Conservation (phyloP, 164 flowering plant species). For the Paratinospora sagittata region DNA sequence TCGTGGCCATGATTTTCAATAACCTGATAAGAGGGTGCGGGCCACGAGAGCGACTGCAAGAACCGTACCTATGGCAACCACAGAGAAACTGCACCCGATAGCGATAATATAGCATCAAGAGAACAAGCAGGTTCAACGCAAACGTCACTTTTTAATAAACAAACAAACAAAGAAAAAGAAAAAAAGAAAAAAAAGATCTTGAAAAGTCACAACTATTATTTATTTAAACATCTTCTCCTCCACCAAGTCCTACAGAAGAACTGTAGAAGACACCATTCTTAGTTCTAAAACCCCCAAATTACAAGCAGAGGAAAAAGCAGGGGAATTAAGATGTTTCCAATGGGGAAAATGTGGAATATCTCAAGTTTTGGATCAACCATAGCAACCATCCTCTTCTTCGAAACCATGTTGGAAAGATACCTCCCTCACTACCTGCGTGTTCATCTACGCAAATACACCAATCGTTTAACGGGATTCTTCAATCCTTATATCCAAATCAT, state of each 20-base stretch:
- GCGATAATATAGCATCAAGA: too few relatives aligned
- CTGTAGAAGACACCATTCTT: too few relatives aligned
- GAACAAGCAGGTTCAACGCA: too few relatives aligned
- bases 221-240: background rate
- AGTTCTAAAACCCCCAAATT: background rate
- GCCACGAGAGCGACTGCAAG: too few relatives aligned
- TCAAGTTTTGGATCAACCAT: slow-evolving; percentile 12
- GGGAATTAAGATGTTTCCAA: background rate
- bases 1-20: too few relatives aligned
- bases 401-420: slow-evolving; percentile 23
- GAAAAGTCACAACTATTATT: too few relatives aligned
- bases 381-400: slow-evolving; percentile 17
- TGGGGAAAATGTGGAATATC: background rate
- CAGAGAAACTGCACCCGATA: too few relatives aligned
- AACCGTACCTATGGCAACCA: too few relatives aligned
- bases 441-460: slow-evolving; percentile 5
- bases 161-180: too few relatives aligned
- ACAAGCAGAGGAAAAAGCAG: background rate
- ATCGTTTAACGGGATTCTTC: slow-evolving; percentile 2
- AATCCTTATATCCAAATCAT: slow-evolving; percentile 24
- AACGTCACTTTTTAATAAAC: too few relatives aligned
- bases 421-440: slow-evolving; percentile 17
- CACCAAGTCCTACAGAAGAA: background rate
- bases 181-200: too few relatives aligned
- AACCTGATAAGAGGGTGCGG: too few relatives aligned